Conservation (phyloP, 75 land plant species). For the Sequoiadendron giganteum region DNA sequence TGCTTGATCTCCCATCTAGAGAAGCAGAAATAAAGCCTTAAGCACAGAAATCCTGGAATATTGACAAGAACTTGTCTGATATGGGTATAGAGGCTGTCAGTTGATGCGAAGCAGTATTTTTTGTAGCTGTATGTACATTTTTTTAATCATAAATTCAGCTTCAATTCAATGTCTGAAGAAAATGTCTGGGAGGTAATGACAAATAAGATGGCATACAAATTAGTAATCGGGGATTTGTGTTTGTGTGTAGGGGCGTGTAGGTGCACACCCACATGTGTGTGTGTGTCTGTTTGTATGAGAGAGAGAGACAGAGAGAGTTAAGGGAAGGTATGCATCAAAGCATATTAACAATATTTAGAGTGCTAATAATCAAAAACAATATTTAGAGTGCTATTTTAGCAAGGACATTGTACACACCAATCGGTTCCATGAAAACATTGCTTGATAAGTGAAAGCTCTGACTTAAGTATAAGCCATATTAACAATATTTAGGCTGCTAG, state of each 20-base stretch:
- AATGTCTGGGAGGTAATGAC: not conserved
- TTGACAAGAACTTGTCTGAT: not conserved
- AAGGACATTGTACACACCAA: not conserved
- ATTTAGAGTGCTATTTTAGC: constrained; percentile 1
- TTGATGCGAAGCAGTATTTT: not conserved
- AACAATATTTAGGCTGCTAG: not conserved
- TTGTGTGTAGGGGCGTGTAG: not conserved
- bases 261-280: too few species aligned
- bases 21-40: not conserved
- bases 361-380: not conserved
- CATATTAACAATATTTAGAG: not conserved
- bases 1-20: not conserved
- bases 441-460: too few species aligned
- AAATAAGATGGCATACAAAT: constrained; percentile 9
- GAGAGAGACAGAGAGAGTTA: not conserved
- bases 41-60: not conserved
- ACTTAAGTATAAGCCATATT: not conserved
- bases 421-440: not conserved
- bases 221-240: not conserved
- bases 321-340: not conserved
- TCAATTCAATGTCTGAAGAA: too few species aligned
- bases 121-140: not conserved
- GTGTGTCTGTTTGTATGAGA: not conserved
- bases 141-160: not conserved
- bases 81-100: not conserved